Percentiles rank a stretch among this genome's conserved stretches.
These are phyloP conservation scores for Limnanthes douglasii DNA, from an alignment of 345 rosid genomes.

Conservation along the genomic window DNA sequence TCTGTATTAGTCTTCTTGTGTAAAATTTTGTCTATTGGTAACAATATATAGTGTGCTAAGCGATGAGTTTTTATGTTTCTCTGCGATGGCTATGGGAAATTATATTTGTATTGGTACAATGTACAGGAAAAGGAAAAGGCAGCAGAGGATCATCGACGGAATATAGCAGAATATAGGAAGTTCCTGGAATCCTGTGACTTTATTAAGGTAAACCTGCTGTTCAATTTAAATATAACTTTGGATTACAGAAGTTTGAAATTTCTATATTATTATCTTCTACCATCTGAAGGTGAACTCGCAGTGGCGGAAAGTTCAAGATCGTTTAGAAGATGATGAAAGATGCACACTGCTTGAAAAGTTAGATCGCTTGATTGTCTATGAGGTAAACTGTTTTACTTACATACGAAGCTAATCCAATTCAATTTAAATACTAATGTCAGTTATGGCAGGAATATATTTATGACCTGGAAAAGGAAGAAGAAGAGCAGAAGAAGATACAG, in stretches of 20 bases:
- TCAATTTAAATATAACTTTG: too few species aligned
- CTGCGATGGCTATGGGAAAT: background rate
- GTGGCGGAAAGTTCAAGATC: slow-evolving; percentile 91
- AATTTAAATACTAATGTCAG: slow-evolving; percentile 9
- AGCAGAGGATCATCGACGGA: slow-evolving; percentile 52
- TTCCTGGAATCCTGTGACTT: slow-evolving; percentile 84
- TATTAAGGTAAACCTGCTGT: slow-evolving; percentile 73
- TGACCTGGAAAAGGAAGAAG: slow-evolving; percentile 85
- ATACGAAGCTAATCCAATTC: slow-evolving; percentile 2
- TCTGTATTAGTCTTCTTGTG: too few species aligned
- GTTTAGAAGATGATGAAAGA: slow-evolving; percentile 89
- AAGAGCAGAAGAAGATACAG: slow-evolving; percentile 71
- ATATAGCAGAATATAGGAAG: slow-evolving; percentile 53
- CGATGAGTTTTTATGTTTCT: slow-evolving; percentile 2
- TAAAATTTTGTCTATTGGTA: too few species aligned
- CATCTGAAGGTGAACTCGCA: slow-evolving; percentile 57
- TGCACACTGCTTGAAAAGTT: slow-evolving; percentile 73
- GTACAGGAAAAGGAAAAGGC: slow-evolving; percentile 85
- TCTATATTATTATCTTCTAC: too few species aligned
- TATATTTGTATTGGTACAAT: slow-evolving; percentile 2
- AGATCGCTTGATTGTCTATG: slow-evolving; percentile 71
- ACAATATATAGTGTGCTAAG: background rate
- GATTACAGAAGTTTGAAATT: too few species aligned
- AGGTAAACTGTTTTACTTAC: slow-evolving; percentile 22
- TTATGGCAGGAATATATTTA: slow-evolving; percentile 66